Evolutionary conservation across 345 rosid species (phyloP).

Genomic region (Leavenworthia alabamica): DNA sequence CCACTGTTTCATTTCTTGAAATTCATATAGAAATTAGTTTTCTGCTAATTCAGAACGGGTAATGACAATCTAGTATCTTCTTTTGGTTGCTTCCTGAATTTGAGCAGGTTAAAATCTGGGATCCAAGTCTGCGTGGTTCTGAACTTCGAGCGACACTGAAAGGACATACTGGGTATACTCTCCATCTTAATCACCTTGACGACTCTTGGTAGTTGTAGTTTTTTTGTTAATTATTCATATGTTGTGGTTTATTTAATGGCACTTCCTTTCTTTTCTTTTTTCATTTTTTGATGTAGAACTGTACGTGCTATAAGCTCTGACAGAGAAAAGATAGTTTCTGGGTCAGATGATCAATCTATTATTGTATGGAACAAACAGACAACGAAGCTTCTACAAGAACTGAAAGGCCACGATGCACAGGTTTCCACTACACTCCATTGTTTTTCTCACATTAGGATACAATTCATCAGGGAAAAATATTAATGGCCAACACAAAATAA

Average conservation of each 20-base stretch:
- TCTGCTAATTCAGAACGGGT: constrained; percentile 1
- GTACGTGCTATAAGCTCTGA: constrained; percentile 97
- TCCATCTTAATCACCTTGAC: constrained; percentile 5
- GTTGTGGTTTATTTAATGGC: constrained; percentile 3
- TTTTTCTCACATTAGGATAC: constrained; percentile 5
- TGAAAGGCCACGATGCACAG: constrained; percentile 94
- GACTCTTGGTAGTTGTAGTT: not conserved
- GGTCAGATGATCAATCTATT: constrained; percentile 94
- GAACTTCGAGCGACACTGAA: constrained; percentile 91
- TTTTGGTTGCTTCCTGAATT: constrained; percentile 11
- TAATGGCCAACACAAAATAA: constrained; percentile 1
- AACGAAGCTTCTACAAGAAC: constrained; percentile 80
- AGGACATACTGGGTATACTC: constrained; percentile 76
- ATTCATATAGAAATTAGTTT: constrained; percentile 4
- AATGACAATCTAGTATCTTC: not conserved
- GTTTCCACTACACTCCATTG: constrained; percentile 37
- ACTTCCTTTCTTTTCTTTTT: not conserved
- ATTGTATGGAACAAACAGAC: constrained; percentile 99
- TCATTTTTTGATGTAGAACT: constrained; percentile 47
- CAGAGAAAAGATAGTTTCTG: constrained; percentile 93
- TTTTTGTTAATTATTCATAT: constrained; percentile 2
- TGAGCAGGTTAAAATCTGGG: constrained; percentile 95
- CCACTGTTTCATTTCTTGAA: not conserved
- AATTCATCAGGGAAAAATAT: not conserved
- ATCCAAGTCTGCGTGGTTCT: constrained; percentile 95